phyloP scores from a whole-genome alignment of 768 basidiomycete species.

The Termitomyces sp. region DNA sequence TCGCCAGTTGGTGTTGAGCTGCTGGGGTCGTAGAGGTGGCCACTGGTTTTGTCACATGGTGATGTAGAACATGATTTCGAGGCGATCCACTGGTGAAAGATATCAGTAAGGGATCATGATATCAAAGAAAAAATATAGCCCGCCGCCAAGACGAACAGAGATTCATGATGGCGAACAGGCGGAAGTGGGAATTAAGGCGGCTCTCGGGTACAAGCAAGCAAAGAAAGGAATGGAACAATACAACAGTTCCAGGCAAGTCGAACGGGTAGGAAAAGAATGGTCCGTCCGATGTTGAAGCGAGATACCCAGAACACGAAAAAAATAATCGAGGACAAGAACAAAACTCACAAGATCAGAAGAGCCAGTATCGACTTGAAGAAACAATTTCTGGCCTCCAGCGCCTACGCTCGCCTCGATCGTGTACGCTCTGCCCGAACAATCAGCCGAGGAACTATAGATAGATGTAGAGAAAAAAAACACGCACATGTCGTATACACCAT shows the following conservation, averaged over 20 bases:
- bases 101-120: not conserved
- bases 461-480: slow-evolving; percentile 24
- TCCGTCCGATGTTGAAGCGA: no score
- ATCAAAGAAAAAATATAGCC: no score
- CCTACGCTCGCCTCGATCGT: slow-evolving; percentile 62
- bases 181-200: no score
- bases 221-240: no score
- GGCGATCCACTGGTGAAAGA: slow-evolving; percentile 61
- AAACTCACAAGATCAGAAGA: slow-evolving; percentile 73
- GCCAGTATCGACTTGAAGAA: slow-evolving; percentile 77
- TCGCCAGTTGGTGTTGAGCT: slow-evolving; percentile 40
- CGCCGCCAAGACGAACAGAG: no score
- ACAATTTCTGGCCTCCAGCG: slow-evolving; percentile 43
- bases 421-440: slow-evolving; percentile 49
- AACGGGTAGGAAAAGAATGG: no score
- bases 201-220: no score
- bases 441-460: not conserved
- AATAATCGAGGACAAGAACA: no score
- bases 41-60: slow-evolving; percentile 44
- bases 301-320: no score
- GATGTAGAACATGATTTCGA: slow-evolving; percentile 61
- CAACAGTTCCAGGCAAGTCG: no score
- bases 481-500: slow-evolving; percentile 58
- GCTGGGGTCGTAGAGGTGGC: slow-evolving; percentile 57
- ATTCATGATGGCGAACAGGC: no score